Base-by-base conservation (phyloP, 345 rosid species). In the Heritiera fomes region DNA sequence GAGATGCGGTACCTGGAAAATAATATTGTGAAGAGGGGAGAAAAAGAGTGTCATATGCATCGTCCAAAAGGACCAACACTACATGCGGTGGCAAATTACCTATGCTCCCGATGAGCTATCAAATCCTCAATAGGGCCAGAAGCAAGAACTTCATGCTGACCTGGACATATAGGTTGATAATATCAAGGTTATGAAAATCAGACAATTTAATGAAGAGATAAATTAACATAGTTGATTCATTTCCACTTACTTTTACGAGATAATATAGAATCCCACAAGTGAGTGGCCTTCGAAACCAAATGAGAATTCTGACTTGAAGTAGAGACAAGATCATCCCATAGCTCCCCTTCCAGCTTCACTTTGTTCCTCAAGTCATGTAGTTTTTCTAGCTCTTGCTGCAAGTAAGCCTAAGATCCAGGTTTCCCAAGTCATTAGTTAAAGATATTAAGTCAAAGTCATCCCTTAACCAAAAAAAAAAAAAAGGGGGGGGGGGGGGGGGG, bases 121-220 rank as follows among this genome's bases (percentile, higher is more conserved):
- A 95, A 86, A 80, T 95, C 99, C 85, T 95, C 99, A 81, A 95
- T 95, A 56, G 99, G 99, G 70, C 99, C 99, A n/a, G 98, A 95
- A 43, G 99, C 98, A 81, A 95, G 98, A 88, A 90, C 93, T 87
- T 95, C 99, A 89, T 95, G 98, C 82, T 95, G 96, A 84, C 91
- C 99, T 95, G 88, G 68, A 67, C 50, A 53, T 61, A 66, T 46
- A 79, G 74, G 81, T 75, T 70, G 56, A 56, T 7, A 30, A 55
- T 32, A 52, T 68, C 62, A 20, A 67, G 55, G 67, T 55, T 67
- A 53, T 5, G 43, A 28, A 67, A 41, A 56, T 38, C 55, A 55
- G 45, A 58, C 38, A 64, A 47, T 20, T 53, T 34, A 76, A 34
- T 38, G 13, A 76, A 67, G 34, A 64, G 11, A 72, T 4, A 72